These are phyloP conservation scores for Aspergillus brasiliensis DNA, from an alignment of 2,329 filamentous ascomycete species.

Conservation along the genomic window DNA sequence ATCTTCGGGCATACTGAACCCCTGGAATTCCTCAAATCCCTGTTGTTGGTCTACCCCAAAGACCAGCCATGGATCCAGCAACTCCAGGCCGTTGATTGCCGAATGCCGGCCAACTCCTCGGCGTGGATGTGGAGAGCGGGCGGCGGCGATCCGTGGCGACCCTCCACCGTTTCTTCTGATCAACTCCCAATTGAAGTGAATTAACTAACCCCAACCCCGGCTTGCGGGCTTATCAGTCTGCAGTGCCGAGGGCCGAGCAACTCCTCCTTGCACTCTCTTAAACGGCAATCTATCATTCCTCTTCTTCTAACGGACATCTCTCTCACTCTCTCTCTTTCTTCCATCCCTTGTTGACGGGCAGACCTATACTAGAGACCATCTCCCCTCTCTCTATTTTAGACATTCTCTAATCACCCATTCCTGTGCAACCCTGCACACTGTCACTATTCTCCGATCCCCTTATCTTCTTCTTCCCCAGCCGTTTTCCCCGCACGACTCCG, in stretches of 20 bases:
- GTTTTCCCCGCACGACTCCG: slow-evolving; percentile 22
- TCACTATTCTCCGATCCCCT: too few relatives aligned
- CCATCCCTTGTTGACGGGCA: too few relatives aligned
- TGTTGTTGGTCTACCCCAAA: too few relatives aligned
- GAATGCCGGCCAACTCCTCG: too few relatives aligned
- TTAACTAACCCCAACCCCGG: neutral
- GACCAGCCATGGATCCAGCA: too few relatives aligned
- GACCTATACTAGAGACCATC: neutral
- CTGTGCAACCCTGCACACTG: too few relatives aligned
- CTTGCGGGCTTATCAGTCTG: neutral
- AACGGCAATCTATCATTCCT: neutral
- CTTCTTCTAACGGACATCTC: neutral
- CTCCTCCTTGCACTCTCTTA: neutral
- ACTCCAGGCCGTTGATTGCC: too few relatives aligned
- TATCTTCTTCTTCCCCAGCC: neutral
- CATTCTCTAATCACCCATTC: too few relatives aligned
- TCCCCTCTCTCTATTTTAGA: neutral
- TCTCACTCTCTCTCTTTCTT: neutral
- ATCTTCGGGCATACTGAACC: neutral
- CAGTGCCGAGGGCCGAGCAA: slow-evolving; percentile 10
- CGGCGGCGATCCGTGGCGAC: neutral
- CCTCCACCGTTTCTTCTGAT: neutral
- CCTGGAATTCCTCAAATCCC: too few relatives aligned
- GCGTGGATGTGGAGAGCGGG: too few relatives aligned
- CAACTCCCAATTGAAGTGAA: too few relatives aligned